These are phyloP conservation scores for Claviceps sp. DNA, from an alignment of 2,329 filamentous ascomycete genomes.

Conservation along the genomic window DNA sequence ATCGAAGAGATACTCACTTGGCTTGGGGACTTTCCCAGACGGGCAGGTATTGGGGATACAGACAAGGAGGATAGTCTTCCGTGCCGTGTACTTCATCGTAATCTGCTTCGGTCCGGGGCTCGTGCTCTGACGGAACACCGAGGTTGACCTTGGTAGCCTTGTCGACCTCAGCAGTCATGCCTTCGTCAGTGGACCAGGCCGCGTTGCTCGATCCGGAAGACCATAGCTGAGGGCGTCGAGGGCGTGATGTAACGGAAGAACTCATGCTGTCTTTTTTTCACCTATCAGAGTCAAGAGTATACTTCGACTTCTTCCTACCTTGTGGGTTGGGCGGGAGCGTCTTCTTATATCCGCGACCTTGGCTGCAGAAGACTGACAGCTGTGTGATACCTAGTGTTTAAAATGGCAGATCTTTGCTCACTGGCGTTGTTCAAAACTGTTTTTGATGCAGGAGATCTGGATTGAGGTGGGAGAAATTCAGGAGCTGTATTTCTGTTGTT, in stretches of 20 bases:
- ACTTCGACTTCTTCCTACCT: neutral
- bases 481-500: no score
- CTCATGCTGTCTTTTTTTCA: no score
- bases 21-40: neutral
- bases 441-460: no score
- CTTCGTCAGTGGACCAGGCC: neutral
- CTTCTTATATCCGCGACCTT: neutral
- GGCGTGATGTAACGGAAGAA: no score
- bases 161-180: neutral
- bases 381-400: no score
- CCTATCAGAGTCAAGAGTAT: no score
- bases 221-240: no score
- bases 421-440: no score
- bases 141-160: neutral
- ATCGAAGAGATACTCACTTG: neutral
- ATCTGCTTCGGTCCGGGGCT: neutral
- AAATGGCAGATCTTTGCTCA: no score
- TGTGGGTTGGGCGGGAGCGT: neutral
- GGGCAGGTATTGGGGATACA: neutral
- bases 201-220: neutral
- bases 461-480: no score
- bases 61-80: neutral
- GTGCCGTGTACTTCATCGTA: neutral
- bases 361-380: no score
- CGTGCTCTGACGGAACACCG: neutral